A percentile compares a stretch with the other conserved stretches of the same genome.
Conservation (phyloP, 139 green algal species). For the Limnomonas spitsbergensis region DNA sequence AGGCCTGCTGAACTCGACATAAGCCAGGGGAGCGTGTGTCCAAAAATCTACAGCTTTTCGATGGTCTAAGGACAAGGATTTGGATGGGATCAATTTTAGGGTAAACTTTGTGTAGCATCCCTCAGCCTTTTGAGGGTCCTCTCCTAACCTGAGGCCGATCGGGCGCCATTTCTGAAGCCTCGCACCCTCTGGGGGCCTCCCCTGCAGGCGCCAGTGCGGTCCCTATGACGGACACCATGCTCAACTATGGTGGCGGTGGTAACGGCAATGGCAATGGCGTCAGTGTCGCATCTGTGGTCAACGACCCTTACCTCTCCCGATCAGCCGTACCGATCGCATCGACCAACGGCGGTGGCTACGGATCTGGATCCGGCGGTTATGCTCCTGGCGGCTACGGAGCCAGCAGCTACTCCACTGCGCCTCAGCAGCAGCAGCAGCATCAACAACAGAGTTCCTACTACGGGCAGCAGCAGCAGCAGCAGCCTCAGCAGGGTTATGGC, state of each 20-base stretch:
- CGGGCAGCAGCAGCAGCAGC: slow-evolving; percentile 1
- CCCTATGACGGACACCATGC: background rate
- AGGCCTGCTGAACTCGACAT: no score
- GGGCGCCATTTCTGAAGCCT: no score
- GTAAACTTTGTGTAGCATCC: no score
- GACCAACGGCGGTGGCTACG: background rate
- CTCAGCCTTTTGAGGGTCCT: no score
- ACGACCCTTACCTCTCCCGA: slow-evolving; percentile 2
- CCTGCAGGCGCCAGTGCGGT: no score
- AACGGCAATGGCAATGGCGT: background rate
- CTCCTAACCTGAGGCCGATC: no score
- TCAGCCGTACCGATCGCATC: background rate
- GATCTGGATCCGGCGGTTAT: background rate
- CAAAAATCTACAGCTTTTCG: no score
- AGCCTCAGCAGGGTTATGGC: background rate
- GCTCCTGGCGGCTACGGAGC: background rate
- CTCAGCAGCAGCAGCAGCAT: background rate
- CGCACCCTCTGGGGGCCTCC: no score
- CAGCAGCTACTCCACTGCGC: background rate
- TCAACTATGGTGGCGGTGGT: slow-evolving; percentile 11
- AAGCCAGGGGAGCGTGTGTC: no score
- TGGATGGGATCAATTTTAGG: no score
- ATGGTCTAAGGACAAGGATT: no score
- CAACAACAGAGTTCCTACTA: background rate
- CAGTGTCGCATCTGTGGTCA: background rate